These are phyloP conservation scores for Colletotrichum noveboracense DNA, from an alignment of 2,329 filamentous ascomycete genomes.

Conservation along the genomic window DNA sequence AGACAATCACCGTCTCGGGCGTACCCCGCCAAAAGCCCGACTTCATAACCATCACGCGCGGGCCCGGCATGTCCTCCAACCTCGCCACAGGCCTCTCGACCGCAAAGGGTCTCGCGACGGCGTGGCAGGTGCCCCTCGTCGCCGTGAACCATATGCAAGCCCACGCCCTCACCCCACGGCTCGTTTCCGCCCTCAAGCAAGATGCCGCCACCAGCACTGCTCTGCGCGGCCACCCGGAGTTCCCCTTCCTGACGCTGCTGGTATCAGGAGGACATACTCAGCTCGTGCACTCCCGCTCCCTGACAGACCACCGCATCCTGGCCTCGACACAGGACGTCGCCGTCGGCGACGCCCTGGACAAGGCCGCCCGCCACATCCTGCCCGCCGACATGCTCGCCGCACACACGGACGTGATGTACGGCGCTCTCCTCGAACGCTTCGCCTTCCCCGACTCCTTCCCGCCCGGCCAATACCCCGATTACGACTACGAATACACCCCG, in stretches of 20 bases:
- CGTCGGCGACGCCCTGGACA: constrained; percentile 90
- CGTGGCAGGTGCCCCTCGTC: constrained; percentile 82
- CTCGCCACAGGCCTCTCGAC: constrained; percentile 79
- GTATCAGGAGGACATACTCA: constrained; percentile 93
- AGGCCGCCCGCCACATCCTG: constrained; percentile 78
- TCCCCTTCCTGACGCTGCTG: constrained; percentile 87
- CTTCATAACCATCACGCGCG: constrained; percentile 87
- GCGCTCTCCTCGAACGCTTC: constrained; percentile 77
- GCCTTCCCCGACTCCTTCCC: constrained; percentile 61
- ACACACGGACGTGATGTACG: constrained; percentile 76
- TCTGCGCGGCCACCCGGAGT: constrained; percentile 53
- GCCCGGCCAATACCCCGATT: constrained; percentile 26
- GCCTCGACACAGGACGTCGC: constrained; percentile 80
- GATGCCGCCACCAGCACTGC: neutral
- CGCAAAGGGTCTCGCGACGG: constrained; percentile 85
- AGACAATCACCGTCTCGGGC: constrained; percentile 18
- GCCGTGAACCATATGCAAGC: constrained; percentile 98
- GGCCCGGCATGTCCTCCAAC: constrained; percentile 85
- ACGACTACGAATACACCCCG: constrained; percentile 58
- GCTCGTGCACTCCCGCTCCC: constrained; percentile 74
- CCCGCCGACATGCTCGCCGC: constrained; percentile 62
- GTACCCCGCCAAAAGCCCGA: constrained; percentile 62
- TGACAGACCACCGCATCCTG: constrained; percentile 75
- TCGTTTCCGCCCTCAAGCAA: constrained; percentile 67
- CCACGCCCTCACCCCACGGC: constrained; percentile 85